Evolutionary conservation across 2,329 filamentous ascomycete genomes (phyloP).

Genomic region (Pseudogymnoascus sp.): DNA sequence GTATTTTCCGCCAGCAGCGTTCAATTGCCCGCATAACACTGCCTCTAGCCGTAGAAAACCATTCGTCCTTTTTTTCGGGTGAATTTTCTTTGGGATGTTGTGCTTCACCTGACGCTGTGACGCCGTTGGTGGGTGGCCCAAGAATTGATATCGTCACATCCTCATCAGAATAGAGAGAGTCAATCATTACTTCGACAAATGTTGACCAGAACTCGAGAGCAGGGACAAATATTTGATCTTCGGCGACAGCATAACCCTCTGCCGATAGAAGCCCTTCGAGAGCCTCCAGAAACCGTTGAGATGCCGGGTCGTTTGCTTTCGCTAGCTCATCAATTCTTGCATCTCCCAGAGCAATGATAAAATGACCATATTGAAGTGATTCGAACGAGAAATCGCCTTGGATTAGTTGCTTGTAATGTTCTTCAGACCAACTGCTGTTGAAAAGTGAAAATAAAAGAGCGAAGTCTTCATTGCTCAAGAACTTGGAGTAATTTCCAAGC

Average conservation of each 20-base stretch:
- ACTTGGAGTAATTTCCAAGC: slow-evolving; percentile 56
- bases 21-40: slow-evolving; percentile 59
- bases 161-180: slow-evolving; percentile 47
- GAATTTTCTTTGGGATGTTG: neutral
- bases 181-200: slow-evolving; percentile 63
- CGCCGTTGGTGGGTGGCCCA: neutral
- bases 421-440: slow-evolving; percentile 50
- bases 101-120: slow-evolving; percentile 8
- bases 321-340: slow-evolving; percentile 55
- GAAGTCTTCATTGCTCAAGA: slow-evolving; percentile 54
- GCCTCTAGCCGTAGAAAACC: slow-evolving; percentile 51
- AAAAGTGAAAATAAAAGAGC: slow-evolving; percentile 52
- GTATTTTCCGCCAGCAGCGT: slow-evolving; percentile 61
- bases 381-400: slow-evolving; percentile 58
- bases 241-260: slow-evolving; percentile 59
- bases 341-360: slow-evolving; percentile 64
- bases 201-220: slow-evolving; percentile 76
- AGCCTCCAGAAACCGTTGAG: slow-evolving; percentile 46
- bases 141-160: slow-evolving; percentile 13
- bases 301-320: slow-evolving; percentile 39
- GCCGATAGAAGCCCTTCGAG: slow-evolving; percentile 60
- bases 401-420: slow-evolving; percentile 48
- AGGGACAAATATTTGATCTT: slow-evolving; percentile 68
- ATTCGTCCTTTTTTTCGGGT: slow-evolving; percentile 35
- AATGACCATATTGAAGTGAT: slow-evolving; percentile 55